A percentile compares a stretch with the other conserved stretches of the same genome.
Conservation (phyloP, 1,139 yeast species). For the Arxiozyma bovina region DNA sequence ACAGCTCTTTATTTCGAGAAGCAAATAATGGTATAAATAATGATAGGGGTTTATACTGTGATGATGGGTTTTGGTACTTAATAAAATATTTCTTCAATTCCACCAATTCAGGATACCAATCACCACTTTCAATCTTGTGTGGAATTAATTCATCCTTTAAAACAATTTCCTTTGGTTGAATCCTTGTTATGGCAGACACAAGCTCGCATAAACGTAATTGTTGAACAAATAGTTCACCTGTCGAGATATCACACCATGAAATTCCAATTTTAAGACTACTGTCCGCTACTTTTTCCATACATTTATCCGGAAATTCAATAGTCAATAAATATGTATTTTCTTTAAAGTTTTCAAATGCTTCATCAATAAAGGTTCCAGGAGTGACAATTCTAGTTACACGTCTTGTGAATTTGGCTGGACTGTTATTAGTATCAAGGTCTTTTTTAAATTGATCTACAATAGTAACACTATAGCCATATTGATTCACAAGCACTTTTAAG, state of each 20-base stretch:
- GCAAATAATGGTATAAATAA: constrained; percentile 30
- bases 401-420: constrained; percentile 45
- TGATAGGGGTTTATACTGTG: constrained; percentile 30
- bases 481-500: constrained; percentile 63
- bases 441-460: constrained; percentile 58
- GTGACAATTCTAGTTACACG: constrained; percentile 74
- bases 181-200: constrained; percentile 31
- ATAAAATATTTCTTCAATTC: constrained; percentile 56
- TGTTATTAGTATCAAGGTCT: constrained; percentile 19
- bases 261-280: constrained; percentile 52
- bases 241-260: constrained; percentile 83
- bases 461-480: constrained; percentile 62
- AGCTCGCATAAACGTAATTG: constrained; percentile 28
- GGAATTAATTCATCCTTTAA: constrained; percentile 28
- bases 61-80: constrained; percentile 41
- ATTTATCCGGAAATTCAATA: constrained; percentile 48
- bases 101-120: constrained; percentile 51
- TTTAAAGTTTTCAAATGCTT: constrained; percentile 65
- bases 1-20: constrained; percentile 16
- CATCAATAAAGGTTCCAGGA: constrained; percentile 90
- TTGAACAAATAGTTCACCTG: constrained; percentile 66
- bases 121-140: constrained; percentile 36
- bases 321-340: constrained; percentile 65
- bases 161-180: constrained; percentile 34
- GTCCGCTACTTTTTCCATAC: constrained; percentile 38